Evolutionary conservation across 2,329 filamentous ascomycete genomes (phyloP).

Genomic region (Botrytis pseudocinerea): DNA sequence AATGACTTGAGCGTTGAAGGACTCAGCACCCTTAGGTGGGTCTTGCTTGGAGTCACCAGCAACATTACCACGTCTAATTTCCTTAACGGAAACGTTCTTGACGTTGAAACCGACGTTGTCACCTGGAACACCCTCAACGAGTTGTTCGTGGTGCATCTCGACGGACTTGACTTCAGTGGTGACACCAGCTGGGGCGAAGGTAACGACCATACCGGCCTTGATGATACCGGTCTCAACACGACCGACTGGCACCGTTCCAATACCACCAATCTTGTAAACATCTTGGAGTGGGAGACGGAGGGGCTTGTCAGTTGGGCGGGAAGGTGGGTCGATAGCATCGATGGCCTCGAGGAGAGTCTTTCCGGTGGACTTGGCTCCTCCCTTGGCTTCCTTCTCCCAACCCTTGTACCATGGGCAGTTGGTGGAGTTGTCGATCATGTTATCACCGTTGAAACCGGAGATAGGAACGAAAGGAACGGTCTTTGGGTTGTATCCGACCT

Average conservation of each 20-base stretch:
- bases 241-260: slow-evolving; percentile 99
- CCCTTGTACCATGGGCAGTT: slow-evolving; percentile 99
- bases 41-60: slow-evolving; percentile 99
- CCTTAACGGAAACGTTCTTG: slow-evolving; percentile 99
- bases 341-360: slow-evolving; percentile 99
- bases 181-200: slow-evolving; percentile 97
- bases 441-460: slow-evolving; percentile 99
- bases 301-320: slow-evolving; percentile 96
- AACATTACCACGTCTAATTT: slow-evolving; percentile 99
- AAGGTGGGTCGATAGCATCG: slow-evolving; percentile 88
- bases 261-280: slow-evolving; percentile 99
- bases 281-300: slow-evolving; percentile 99
- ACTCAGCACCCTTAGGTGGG: slow-evolving; percentile 82
- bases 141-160: slow-evolving; percentile 99
- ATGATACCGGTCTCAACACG: slow-evolving; percentile 99
- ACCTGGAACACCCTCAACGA: slow-evolving; percentile 89
- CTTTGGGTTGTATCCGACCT: slow-evolving; percentile 99
- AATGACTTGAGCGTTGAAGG: slow-evolving; percentile 99
- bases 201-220: slow-evolving; percentile 90
- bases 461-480: slow-evolving; percentile 97
- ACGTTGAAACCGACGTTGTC: slow-evolving; percentile 99
- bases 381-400: slow-evolving; percentile 98
- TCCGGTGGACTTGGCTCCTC: slow-evolving; percentile 72
- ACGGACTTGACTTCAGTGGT: slow-evolving; percentile 99
- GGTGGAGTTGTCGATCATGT: slow-evolving; percentile 88